Evolutionary conservation across 495 filamentous ascomycete species (phyloP), one percentile per base, ranked within the genome.

Genomic region (Cryomyces minteri): DNA sequence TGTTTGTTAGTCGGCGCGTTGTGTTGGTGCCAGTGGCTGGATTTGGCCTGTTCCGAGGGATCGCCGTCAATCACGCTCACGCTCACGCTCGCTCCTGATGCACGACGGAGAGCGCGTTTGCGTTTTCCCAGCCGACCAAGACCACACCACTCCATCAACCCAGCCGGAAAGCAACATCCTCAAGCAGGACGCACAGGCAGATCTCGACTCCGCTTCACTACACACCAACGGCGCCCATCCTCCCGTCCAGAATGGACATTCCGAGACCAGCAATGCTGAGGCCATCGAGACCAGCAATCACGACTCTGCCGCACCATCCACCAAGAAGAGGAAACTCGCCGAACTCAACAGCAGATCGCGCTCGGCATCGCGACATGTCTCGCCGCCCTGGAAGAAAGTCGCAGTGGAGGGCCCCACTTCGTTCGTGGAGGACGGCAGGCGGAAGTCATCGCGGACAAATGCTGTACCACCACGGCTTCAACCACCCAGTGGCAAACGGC

Each of bases 361-460:
- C 30, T 71, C 73, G 9, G 61, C 62, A 18, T 64, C 71, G 41
- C 68, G 74, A 43, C 62, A 65, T 40, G 57, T 61, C 44, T 95
- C 90, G 31, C 90, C 90, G 47, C 90, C 90, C 28, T 98, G 90
- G 90, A 96, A 90, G 66, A 88, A 77, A 59, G 67, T 81, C 43
- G 78, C 82, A 40, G 82, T 76, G 29, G 84, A 93, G 39, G 92
- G 88, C 0, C 90, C 90, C 4, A 84, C 90, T 6, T 80, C 83
- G 0, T 84, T 94, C 51, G 62, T 79, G 28, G 77, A 79, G 50
- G 79, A 84, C 64, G 90, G 90, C 39, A 77, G 76, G 50, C 74
- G 90, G 45, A 90, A 85, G 60, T 94, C 88, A 6, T 83, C 83
- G 33, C 71, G 88, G 50, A 82, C 82, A 46, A 94, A 92, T 58